A percentile compares a stretch with the other conserved stretches of the same genome.
Evolutionary conservation across 1,284 basidiomycete genomes (phyloP).

Genomic region (Tylopilus orsonianus): DNA sequence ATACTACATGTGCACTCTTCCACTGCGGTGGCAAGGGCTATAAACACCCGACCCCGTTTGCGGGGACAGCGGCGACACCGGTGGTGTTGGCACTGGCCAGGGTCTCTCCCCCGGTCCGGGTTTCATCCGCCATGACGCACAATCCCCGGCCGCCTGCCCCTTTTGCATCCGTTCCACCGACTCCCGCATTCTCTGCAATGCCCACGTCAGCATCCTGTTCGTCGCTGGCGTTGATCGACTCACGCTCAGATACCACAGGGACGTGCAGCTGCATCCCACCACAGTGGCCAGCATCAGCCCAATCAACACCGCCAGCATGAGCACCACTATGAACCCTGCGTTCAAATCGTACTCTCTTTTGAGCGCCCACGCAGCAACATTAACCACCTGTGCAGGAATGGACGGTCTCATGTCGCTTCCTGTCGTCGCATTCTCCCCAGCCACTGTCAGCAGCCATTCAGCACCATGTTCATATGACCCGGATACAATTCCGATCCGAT

Average conservation of each 20-base stretch:
- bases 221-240: conserved; percentile 1
- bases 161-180: background rate
- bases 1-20: conserved; percentile 8
- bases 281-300: conserved; percentile 7
- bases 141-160: background rate
- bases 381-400: conserved; percentile 5
- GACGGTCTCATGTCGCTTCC: conserved; percentile 2
- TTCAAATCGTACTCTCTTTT: conserved; percentile 4
- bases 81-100: conserved; percentile 4
- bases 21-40: conserved; percentile 1
- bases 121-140: background rate
- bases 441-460: conserved; percentile 8
- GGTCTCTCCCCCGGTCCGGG: background rate
- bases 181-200: conserved; percentile 5
- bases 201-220: conserved; percentile 5
- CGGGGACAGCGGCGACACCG: conserved; percentile 11
- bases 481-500: background rate
- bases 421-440: background rate
- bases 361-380: conserved; percentile 8
- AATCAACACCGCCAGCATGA: conserved; percentile 4
- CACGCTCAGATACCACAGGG: conserved; percentile 18
- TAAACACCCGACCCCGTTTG: conserved; percentile 6
- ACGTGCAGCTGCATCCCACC: conserved; percentile 6
- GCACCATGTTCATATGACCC: conserved; percentile 5
- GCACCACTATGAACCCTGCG: background rate